Percentiles rank a stretch among this genome's conserved stretches.
phyloP scores from a whole-genome alignment of 257 asterid species.

The Solanum habrochaites region DNA sequence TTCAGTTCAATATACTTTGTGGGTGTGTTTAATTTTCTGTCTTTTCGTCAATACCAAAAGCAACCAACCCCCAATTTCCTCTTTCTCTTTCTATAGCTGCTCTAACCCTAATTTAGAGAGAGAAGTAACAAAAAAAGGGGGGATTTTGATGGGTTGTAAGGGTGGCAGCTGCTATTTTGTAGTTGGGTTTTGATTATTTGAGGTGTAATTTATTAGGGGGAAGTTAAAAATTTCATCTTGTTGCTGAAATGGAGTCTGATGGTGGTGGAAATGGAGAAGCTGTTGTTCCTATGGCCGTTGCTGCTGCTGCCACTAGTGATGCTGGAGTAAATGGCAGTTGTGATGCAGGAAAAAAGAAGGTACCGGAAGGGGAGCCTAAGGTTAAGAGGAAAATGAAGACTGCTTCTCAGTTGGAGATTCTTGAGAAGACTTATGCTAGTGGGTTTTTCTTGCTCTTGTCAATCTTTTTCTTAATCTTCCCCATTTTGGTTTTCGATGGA shows the following conservation, averaged over 20 bases:
- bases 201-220: conserved; percentile 5
- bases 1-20: conserved; percentile 28
- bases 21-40: conserved; percentile 19
- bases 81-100: neutral
- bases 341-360: conserved; percentile 34
- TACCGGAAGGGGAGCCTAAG: conserved; percentile 43
- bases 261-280: conserved; percentile 24
- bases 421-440: conserved; percentile 76
- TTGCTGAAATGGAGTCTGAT: conserved; percentile 43
- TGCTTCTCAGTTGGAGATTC: conserved; percentile 72
- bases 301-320: neutral
- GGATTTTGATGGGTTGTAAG: neutral
- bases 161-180: conserved; percentile 8
- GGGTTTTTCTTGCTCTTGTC: conserved; percentile 7
- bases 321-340: conserved; percentile 8
- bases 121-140: neutral
- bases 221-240: neutral
- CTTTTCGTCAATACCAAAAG: conserved; percentile 14
- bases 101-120: neutral
- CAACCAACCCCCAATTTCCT: conserved; percentile 9
- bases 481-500: neutral
- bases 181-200: conserved; percentile 10
- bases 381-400: conserved; percentile 87
- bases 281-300: neutral
- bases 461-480: neutral